Evolutionary conservation across 1,284 basidiomycete species (phyloP).

Genomic region (Microbotryum saponariae): DNA sequence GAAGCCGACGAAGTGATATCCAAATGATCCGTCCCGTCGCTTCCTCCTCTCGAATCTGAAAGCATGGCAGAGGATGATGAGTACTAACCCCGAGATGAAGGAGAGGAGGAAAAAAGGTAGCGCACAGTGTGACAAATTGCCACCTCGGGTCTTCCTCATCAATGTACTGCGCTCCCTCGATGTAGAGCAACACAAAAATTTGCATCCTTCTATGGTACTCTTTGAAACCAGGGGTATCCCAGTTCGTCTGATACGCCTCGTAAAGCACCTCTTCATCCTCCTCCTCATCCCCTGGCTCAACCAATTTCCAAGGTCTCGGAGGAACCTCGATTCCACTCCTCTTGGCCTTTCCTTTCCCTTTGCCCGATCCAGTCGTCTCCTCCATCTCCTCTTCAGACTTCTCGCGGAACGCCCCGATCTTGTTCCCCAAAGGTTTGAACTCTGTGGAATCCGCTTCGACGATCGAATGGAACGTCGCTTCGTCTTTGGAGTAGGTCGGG

Average conservation of each 20-base stretch:
- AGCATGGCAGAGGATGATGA: background rate
- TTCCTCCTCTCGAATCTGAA: slow-evolving; percentile 73
- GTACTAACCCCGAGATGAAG: background rate
- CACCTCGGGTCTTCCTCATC: slow-evolving; percentile 48
- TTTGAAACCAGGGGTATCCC: slow-evolving; percentile 78
- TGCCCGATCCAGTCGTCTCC: slow-evolving; percentile 47
- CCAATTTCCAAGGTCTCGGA: slow-evolving; percentile 27
- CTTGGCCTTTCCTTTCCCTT: slow-evolving; percentile 43
- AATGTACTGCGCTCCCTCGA: slow-evolving; percentile 91
- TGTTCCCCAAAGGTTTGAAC: slow-evolving; percentile 70
- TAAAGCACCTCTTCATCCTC: slow-evolving; percentile 45
- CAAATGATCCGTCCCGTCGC: slow-evolving; percentile 45
- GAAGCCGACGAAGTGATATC: slow-evolving; percentile 88
- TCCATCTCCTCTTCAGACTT: slow-evolving; percentile 41
- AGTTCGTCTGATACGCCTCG: slow-evolving; percentile 55
- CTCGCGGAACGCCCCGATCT: slow-evolving; percentile 67
- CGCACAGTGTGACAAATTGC: slow-evolving; percentile 43
- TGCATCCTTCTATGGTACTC: slow-evolving; percentile 94
- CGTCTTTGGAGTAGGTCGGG: slow-evolving; percentile 59
- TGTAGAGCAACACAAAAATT: slow-evolving; percentile 85
- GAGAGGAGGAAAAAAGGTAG: background rate
- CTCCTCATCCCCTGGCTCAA: slow-evolving; percentile 47
- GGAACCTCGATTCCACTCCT: slow-evolving; percentile 21
- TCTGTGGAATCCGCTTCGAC: slow-evolving; percentile 64
- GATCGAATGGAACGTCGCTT: slow-evolving; percentile 55